Evolutionary conservation across 768 basidiomycete genomes (phyloP), one percentile per base, ranked within the genome.

Genomic region (Chalciporus chontae): DNA sequence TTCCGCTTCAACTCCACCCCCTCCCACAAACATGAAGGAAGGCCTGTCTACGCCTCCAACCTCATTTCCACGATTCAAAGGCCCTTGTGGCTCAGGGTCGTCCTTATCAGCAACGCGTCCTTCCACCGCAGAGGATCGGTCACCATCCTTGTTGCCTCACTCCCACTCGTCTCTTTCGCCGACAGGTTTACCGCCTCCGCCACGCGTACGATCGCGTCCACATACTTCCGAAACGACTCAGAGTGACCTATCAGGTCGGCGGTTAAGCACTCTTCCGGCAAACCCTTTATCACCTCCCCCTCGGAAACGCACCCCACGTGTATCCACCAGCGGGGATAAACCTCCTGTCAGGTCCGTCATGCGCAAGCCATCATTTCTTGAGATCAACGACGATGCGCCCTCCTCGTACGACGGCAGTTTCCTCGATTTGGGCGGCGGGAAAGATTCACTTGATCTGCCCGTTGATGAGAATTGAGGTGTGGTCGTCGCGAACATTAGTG

Each of bases 301-400:
- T 18, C 45, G 53, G 21, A 46, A 24, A 29, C 13, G 40, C 31
- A 41, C 11, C 26, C 40, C n/a, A 27, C 36, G 19, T 10, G 26
- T 40, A 5, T 48, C 51, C 15, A 4, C 45, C 14, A 23, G 11
- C 15, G 54, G 68, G 18, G 77, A 78, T 43, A 72, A 68, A 47
- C 54, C 59, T n/a, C 74, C 73, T 50, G 75, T 77, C 40, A 75
- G 71, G 42, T 79, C 79, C 7, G 71, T 87, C 52, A 76, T 83
- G 70, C 74, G 74, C 59, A 85, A 86, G 60, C 81, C 86, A 17
- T 87, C 85, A 1, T 88, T 88, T 64, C 69, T 88, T 42, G 84
- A 87, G 31, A 85, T 88, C 50, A 44, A 40, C 11, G 83, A 70
- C 19, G 72, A 74, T 50, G 64, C 73, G 49, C 64, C 66, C 24